phyloP scores from a whole-genome alignment of 169 alveolate genomes.

The Babesia ovis region DNA sequence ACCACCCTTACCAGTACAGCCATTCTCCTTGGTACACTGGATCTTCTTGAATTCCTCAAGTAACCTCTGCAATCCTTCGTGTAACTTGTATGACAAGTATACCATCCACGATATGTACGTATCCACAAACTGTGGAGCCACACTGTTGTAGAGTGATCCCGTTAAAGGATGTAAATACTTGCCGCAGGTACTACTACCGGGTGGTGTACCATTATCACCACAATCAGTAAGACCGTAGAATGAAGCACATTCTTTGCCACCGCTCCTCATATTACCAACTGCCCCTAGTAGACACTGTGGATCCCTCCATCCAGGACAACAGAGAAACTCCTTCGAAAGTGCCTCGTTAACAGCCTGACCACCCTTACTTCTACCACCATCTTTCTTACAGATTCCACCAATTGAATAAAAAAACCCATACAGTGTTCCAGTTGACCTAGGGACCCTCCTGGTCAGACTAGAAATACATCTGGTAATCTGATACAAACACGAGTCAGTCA shows the following conservation, averaged over 20 bases:
- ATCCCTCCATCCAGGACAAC: no score
- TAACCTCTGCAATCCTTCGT: not conserved
- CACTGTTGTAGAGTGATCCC: not conserved
- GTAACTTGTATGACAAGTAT: not conserved
- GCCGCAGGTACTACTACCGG: not conserved
- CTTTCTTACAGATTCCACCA: no score
- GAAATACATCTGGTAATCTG: not conserved
- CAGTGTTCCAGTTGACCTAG: not conserved
- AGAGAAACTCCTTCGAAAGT: no score
- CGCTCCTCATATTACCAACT: no score
- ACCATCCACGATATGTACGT: not conserved
- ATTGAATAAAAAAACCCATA: not conserved
- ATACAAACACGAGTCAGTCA: not conserved
- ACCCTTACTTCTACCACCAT: no score
- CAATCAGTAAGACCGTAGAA: no score
- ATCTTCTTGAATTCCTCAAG: not conserved
- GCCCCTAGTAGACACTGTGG: no score
- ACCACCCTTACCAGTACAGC: no score
- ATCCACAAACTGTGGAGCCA: not conserved
- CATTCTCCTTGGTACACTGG: not conserved
- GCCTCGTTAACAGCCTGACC: no score
- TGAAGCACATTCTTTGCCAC: no score
- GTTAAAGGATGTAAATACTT: not conserved
- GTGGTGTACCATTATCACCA: no score
- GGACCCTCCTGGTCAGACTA: not conserved